Evolutionary conservation across 768 basidiomycete genomes (phyloP).

Genomic region (Leccinum longicurvipes): DNA sequence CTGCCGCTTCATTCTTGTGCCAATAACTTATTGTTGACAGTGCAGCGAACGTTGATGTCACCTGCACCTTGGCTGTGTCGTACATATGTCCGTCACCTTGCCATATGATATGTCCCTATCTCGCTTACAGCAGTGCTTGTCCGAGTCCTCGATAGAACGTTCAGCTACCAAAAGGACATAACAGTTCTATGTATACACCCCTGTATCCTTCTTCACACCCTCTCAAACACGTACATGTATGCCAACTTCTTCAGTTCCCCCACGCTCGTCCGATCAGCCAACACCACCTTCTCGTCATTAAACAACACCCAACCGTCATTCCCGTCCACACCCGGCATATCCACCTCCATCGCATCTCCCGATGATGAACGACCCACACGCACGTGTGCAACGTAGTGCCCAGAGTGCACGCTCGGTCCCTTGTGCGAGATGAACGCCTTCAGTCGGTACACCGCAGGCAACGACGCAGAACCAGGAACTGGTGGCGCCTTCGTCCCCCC

Average conservation of each 20-base stretch:
- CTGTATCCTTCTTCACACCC: conserved; percentile 1
- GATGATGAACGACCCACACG: conserved; percentile 21
- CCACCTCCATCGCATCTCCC: conserved; percentile 28
- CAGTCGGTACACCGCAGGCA: conserved; percentile 77
- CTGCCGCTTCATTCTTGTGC: no score
- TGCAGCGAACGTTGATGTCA: background rate
- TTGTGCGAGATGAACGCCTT: conserved; percentile 98
- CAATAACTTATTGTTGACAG: no score
- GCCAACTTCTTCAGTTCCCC: conserved; percentile 78
- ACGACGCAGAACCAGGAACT: conserved; percentile 48
- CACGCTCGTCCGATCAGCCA: conserved; percentile 81
- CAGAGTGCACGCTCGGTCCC: conserved; percentile 92
- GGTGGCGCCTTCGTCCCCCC: conserved; percentile 16
- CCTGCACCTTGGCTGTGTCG: no score
- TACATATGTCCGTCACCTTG: no score
- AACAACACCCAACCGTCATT: conserved; percentile 79
- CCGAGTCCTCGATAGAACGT: background rate
- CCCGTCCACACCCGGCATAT: conserved; percentile 4
- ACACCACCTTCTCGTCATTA: conserved; percentile 95
- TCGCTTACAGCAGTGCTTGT: no score
- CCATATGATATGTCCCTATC: no score
- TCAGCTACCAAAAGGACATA: no score
- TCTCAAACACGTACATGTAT: conserved; percentile 93
- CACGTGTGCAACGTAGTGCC: conserved; percentile 88
- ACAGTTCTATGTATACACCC: no score